Base-by-base conservation (phyloP, 2,329 filamentous ascomycete species). In the Colletotrichum magnum region DNA sequence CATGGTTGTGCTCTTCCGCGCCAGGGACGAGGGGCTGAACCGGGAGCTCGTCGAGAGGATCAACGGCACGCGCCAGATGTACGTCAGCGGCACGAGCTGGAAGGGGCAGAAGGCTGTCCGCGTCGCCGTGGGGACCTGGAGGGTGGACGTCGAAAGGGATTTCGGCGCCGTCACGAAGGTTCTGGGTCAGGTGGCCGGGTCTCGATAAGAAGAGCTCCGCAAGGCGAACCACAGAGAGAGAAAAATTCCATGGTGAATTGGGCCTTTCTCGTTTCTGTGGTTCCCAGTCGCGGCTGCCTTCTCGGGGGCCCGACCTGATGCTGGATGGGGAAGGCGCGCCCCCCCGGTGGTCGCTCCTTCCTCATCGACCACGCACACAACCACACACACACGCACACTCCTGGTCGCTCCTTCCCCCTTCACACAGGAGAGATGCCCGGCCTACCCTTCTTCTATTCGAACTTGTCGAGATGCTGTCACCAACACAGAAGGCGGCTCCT, bases 101-200 rank as follows among this genome's bases (percentile, higher is more conserved):
- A 84, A 89, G 50, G 93, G 92, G 0, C 82, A 84, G 65, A 88
- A 90, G 65, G 95, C 95, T 9, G 92, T 91, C 70, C 87, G 95
- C n/a, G 89, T 97, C 73, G 95, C 95, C 0, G 89, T 97, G 50
- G 92, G 93, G 47, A 98, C 93, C 75, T 97, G 94, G 94, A 89
- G 88, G 78, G 91, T 93, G 2, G 86, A 95, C 75, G 85, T 90
- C 0, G 85, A 90, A 56, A 85, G 86, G 69, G 94, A 97, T 76
- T 81, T 91, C 69, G 81, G 80, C 21, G 78, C 94, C n/a, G 87
- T 97, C 16, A 86, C 83, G 70, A 81, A 85, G 5, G 90, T 95
- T 3, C 78, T 97, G 74, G 81, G 83, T 26, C 75, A 79, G 60
- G 84, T 90, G 59, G 83, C 82, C 5, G 73, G 78, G 54, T 77